phyloP scores from a whole-genome alignment of 371 early-diverging fungal species.

The Zychaea mexicana region DNA sequence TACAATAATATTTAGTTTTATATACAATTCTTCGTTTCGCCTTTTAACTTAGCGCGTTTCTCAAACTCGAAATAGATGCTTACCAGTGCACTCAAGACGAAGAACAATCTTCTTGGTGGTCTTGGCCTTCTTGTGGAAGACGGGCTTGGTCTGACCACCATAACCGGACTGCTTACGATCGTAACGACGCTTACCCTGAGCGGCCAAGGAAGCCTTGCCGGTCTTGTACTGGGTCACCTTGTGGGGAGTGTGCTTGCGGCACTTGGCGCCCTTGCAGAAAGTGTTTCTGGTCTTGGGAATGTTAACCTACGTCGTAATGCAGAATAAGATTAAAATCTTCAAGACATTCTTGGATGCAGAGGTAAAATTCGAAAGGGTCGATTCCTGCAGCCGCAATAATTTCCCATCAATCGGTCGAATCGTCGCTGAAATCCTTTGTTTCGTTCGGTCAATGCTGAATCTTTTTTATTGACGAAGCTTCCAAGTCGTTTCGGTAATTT shows the following conservation, averaged over 20 bases:
- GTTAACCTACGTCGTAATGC: conserved; percentile 75
- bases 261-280: conserved; percentile 96
- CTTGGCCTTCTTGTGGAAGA: conserved; percentile 95
- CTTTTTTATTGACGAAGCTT: background rate
- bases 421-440: background rate
- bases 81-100: conserved; percentile 95
- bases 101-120: conserved; percentile 99
- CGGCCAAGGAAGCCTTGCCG: conserved; percentile 97
- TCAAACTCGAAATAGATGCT: too few relatives aligned
- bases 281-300: conserved; percentile 98
- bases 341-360: background rate
- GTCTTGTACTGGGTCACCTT: conserved; percentile 99
- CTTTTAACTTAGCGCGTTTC: too few relatives aligned
- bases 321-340: background rate
- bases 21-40: background rate
- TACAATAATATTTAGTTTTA: background rate
- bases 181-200: conserved; percentile 85
- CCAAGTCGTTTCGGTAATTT: background rate
- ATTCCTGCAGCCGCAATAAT: too few relatives aligned
- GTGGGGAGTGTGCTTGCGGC: conserved; percentile 98
- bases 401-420: too few relatives aligned
- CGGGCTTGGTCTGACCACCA: conserved; percentile 99
- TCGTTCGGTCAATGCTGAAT: background rate
- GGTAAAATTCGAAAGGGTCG: too few relatives aligned
- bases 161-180: conserved; percentile 89